Evolutionary conservation across 805 yeast genomes (phyloP).

Genomic region (Candida ulmi): DNA sequence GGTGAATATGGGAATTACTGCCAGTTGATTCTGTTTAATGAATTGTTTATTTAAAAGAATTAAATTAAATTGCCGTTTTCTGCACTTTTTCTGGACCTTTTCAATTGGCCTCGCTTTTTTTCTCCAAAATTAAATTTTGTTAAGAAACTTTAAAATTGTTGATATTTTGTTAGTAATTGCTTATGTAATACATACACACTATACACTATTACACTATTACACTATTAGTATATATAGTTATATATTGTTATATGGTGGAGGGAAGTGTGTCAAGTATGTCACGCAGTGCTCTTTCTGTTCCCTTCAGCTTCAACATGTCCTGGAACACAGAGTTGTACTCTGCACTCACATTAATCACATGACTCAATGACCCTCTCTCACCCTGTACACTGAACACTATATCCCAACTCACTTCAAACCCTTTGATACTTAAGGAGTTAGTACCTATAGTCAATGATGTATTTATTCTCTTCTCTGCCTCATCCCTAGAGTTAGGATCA

Average conservation of each 20-base stretch:
- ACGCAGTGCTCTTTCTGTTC: not conserved
- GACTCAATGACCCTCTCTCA: not conserved
- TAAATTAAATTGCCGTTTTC: too few relatives aligned
- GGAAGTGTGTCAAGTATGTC: not conserved
- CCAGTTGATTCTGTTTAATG: too few relatives aligned
- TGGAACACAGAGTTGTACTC: not conserved
- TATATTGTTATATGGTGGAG: too few relatives aligned
- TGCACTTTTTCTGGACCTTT: not conserved
- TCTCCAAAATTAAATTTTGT: not conserved
- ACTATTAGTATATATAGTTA: too few relatives aligned
- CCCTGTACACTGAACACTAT: constrained; percentile 4
- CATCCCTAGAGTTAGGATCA: too few relatives aligned
- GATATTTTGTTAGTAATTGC: too few relatives aligned
- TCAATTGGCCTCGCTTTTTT: not conserved
- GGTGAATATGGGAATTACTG: too few relatives aligned
- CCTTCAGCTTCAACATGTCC: not conserved
- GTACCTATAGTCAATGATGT: not conserved
- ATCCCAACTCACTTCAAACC: constrained; percentile 9
- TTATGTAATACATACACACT: too few relatives aligned
- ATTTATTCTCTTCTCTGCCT: too few relatives aligned
- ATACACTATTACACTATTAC: too few relatives aligned
- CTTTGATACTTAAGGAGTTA: constrained; percentile 1
- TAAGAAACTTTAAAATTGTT: too few relatives aligned
- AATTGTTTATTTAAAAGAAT: too few relatives aligned
- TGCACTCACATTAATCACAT: not conserved